These are phyloP conservation scores for Pharnaceum exiguum DNA, from an alignment of 148 eudicot species.

Conservation along the genomic window DNA sequence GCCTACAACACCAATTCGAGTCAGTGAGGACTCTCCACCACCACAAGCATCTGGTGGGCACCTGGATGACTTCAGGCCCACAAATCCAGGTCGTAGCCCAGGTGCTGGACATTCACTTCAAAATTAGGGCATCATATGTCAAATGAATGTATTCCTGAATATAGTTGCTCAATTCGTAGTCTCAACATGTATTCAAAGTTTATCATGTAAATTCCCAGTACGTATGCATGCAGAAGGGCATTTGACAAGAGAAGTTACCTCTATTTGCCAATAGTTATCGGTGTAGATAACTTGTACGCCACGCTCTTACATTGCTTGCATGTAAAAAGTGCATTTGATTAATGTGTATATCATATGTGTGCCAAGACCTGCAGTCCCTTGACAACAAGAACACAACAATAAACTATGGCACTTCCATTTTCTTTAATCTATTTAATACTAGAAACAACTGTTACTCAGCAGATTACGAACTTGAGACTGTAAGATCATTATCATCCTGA, in stretches of 20 bases:
- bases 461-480: too few species aligned
- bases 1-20: slow-evolving; percentile 12
- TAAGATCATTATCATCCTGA: too few species aligned
- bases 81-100: slow-evolving; percentile 49
- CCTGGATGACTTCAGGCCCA: slow-evolving; percentile 37
- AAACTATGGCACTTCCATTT: too few species aligned
- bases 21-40: slow-evolving; percentile 12
- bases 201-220: not conserved
- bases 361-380: too few species aligned
- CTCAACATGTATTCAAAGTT: not conserved
- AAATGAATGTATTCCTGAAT: not conserved
- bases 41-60: slow-evolving; percentile 21
- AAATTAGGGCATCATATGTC: slow-evolving; percentile 18
- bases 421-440: too few species aligned
- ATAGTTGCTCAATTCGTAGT: not conserved
- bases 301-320: too few species aligned
- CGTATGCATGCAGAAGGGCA: slow-evolving; percentile 8
- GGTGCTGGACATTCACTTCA: slow-evolving; percentile 50
- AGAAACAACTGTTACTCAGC: too few species aligned
- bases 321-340: too few species aligned
- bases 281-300: too few species aligned
- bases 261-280: too few species aligned
- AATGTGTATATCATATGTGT: too few species aligned
- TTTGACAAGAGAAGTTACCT: not conserved
- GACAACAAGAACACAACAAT: too few species aligned